Conservation (phyloP, 2,329 filamentous ascomycete species). For the Ceratocystis eucalypticola region DNA sequence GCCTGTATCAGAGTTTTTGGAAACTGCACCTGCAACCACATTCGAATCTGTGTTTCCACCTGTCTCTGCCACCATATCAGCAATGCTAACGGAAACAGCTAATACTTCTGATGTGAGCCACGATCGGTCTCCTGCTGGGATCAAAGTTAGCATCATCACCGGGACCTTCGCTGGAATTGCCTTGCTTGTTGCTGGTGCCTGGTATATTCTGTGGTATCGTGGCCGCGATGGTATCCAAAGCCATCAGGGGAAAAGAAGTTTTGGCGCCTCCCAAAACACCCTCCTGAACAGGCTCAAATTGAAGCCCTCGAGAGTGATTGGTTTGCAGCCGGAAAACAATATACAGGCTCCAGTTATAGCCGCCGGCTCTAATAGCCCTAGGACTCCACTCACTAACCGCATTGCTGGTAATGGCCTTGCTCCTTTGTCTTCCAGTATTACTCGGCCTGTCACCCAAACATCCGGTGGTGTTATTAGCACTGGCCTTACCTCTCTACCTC, state of each 20-base stretch:
- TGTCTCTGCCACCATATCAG: not conserved
- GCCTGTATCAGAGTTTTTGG: not conserved
- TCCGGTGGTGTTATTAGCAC: no score
- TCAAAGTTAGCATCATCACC: slow-evolving; percentile 36
- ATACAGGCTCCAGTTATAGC: no score
- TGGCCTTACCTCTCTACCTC: no score
- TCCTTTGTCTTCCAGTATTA: no score
- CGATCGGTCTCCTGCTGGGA: slow-evolving; percentile 25
- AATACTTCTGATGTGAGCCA: not conserved
- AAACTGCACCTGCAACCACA: not conserved
- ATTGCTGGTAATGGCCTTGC: no score
- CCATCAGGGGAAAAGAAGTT: slow-evolving; percentile 11
- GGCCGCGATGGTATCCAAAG: slow-evolving; percentile 23
- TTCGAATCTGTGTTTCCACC: not conserved
- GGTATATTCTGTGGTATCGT: slow-evolving; percentile 33
- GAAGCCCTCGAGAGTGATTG: no score
- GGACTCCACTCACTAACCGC: no score
- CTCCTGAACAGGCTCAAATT: no score
- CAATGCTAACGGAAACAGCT: not conserved
- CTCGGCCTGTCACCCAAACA: no score
- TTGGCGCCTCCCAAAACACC: no score
- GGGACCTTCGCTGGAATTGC: slow-evolving; percentile 30
- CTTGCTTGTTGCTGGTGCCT: slow-evolving; percentile 30
- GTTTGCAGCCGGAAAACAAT: no score
- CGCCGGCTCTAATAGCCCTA: no score